These are phyloP conservation scores for Puccinia triticina DNA, from an alignment of 1,284 basidiomycete species.

Conservation along the genomic window DNA sequence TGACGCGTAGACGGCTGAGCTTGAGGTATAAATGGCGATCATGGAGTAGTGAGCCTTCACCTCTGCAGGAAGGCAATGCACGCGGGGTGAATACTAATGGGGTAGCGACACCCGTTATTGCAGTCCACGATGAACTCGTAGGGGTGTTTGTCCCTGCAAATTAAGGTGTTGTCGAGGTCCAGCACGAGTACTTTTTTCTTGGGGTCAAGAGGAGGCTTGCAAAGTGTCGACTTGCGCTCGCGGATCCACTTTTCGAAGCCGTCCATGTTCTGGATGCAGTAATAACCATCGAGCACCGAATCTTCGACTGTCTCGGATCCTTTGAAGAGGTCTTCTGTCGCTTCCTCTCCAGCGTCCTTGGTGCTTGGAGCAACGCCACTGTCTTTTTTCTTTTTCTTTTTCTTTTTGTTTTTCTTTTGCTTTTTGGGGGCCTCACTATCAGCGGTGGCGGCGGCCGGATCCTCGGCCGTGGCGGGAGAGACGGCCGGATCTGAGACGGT, in stretches of 20 bases:
- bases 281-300: background rate
- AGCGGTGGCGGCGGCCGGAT: too few species aligned
- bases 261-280: background rate
- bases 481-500: too few species aligned
- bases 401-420: too few species aligned
- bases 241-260: constrained; percentile 18
- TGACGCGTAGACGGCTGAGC: background rate
- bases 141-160: background rate
- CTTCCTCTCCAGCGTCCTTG: background rate
- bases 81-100: background rate
- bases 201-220: background rate
- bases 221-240: background rate
- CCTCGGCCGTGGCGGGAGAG: too few species aligned
- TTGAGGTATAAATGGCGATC: constrained; percentile 1
- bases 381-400: too few species aligned
- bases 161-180: constrained; percentile 19
- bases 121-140: background rate
- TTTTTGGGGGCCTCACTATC: too few species aligned
- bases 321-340: background rate
- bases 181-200: constrained; percentile 4
- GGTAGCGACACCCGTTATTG: background rate
- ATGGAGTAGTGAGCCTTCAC: background rate
- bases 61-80: background rate
- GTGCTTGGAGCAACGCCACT: too few species aligned
- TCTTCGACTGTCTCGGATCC: background rate